Evolutionary conservation across 805 yeast genomes (phyloP), one percentile per base, ranked within the genome.

Genomic region (Groenewaldozyma salmanticensis): DNA sequence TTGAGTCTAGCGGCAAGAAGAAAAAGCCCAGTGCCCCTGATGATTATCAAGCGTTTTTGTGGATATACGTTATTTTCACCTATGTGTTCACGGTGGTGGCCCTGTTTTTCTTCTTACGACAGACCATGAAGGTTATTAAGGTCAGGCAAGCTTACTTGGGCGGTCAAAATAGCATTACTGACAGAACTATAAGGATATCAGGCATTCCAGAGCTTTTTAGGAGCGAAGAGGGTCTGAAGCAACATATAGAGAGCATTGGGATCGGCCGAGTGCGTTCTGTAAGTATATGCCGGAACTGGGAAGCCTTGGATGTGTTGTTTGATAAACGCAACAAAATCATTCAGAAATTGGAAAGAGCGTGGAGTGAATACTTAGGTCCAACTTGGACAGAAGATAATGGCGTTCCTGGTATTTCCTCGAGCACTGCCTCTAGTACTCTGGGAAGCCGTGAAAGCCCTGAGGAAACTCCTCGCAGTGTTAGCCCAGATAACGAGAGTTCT

Each of bases 51-150:
- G 62, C 76, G 3, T 84, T 81, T 55, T 62, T 80, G 9, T 87
- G 95, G 95, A 73, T 83, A 62, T 90, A 90, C 56, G 87, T 87
- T 27, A 70, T 79, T 0, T 86, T 90, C 66, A 85, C 96, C 0
- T 86, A 86, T 55, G 67, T 83, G 5, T 90, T 92, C 64, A 90
- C 97, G 0, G 63, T 74, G 31, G 52, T 83, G 33, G 72, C 87
- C 0, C 65, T 76, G 17, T 70, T 67, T 48, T 67, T 75, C 47
- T 61, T 92, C 29, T 71, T 79, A 51, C 66, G 74, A 13, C 88
- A 83, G 52, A 82, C 96, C 0, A 68, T 69, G 47, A 71, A 75
- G 45, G 84, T 90, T 29, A 84, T 90, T 22, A 64, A 69, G 38
- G 79, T 82, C 50, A 73, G 97, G 47, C 97, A 90, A 61, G 64